A percentile compares a stretch with the other conserved stretches of the same genome.
Evolutionary conservation across 768 basidiomycete species (phyloP).

Genomic region (Podaxis sp.): DNA sequence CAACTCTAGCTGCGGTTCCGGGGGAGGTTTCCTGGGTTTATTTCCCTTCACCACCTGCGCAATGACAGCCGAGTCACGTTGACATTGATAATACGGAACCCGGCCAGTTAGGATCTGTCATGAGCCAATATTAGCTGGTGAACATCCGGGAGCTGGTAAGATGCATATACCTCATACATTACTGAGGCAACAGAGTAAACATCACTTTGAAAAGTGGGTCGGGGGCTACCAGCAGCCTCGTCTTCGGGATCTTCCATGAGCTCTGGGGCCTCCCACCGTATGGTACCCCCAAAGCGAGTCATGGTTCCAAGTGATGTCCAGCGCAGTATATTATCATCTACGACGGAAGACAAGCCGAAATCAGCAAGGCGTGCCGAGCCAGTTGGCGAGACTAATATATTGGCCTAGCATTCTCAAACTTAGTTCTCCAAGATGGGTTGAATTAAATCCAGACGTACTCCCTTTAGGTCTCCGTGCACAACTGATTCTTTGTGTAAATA

Average conservation of each 20-base stretch:
- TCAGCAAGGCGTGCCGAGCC: constrained; percentile 23
- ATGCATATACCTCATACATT: constrained; percentile 21
- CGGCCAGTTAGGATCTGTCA: constrained; percentile 26
- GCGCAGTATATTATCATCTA: constrained; percentile 15
- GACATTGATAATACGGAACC: constrained; percentile 25
- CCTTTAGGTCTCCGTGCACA: constrained; percentile 23
- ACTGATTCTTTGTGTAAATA: constrained; percentile 19
- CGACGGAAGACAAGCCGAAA: constrained; percentile 23
- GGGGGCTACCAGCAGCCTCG: neutral
- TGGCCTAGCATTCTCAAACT: constrained; percentile 13
- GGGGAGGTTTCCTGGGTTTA: constrained; percentile 20
- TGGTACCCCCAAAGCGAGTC: constrained; percentile 18
- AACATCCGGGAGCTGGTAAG: neutral
- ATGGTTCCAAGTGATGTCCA: constrained; percentile 19
- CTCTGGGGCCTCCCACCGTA: constrained; percentile 27
- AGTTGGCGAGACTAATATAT: constrained; percentile 19
- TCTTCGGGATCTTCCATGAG: constrained; percentile 17
- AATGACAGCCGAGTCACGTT: constrained; percentile 22
- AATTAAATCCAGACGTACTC: constrained; percentile 14
- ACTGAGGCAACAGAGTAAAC: constrained; percentile 23
- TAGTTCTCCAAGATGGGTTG: neutral
- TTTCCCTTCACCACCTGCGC: constrained; percentile 20
- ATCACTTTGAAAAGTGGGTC: constrained; percentile 20
- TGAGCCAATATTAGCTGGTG: neutral
- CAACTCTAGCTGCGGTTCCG: constrained; percentile 16